A percentile compares a stretch with the other conserved stretches of the same genome.
Evolutionary conservation across 345 rosid species (phyloP).

Genomic region (Atalantia buxifolia): DNA sequence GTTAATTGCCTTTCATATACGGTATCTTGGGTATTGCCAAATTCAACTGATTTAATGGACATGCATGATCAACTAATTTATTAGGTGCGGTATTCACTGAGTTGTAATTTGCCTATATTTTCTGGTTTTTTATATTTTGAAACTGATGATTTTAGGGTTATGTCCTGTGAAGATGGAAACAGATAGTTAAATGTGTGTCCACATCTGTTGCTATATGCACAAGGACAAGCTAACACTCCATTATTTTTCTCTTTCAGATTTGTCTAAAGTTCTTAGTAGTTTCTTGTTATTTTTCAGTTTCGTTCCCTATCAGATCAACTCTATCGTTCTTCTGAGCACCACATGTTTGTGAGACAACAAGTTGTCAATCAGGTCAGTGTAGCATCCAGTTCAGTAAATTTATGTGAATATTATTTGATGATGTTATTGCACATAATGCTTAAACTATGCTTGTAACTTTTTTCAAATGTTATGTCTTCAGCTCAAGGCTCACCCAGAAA

Average conservation of each 20-base stretch:
- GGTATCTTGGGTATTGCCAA: neutral
- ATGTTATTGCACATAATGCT: neutral
- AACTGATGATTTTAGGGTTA: neutral
- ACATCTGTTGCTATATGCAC: neutral
- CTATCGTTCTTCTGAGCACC: conserved; percentile 73
- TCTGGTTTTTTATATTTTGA: neutral
- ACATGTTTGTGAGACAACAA: conserved; percentile 66
- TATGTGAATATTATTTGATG: neutral
- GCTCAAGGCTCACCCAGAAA: conserved; percentile 43
- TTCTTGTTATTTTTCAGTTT: conserved; percentile 49
- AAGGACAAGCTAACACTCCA: neutral
- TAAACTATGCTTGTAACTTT: neutral
- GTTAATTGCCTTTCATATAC: neutral
- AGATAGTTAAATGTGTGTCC: neutral
- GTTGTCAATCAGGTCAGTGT: conserved; percentile 62
- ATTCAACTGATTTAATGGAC: neutral
- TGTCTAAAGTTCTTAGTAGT: conserved; percentile 5
- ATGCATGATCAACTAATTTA: neutral
- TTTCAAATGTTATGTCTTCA: conserved; percentile 24
- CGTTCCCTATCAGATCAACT: conserved; percentile 88
- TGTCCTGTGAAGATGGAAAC: neutral
- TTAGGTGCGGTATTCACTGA: neutral
- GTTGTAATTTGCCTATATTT: neutral
- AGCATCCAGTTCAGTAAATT: neutral
- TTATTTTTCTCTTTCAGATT: neutral